Evolutionary conservation across 768 basidiomycete genomes (phyloP).

Genomic region (Clavaria fumosa): DNA sequence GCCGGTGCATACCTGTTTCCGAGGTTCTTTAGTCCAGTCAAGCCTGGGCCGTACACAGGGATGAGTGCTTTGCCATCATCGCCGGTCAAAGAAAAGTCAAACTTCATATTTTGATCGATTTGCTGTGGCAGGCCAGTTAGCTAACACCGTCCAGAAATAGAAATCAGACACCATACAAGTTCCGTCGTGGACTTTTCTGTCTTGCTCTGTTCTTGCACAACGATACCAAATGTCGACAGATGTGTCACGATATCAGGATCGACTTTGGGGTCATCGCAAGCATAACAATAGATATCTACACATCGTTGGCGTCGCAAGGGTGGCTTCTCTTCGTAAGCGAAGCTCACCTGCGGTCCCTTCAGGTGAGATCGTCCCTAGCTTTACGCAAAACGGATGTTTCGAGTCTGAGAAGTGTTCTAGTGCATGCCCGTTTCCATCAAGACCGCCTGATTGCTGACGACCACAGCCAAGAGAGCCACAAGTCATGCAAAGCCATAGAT

Average conservation of each 20-base stretch:
- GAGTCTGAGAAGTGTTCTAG: slow-evolving; percentile 60
- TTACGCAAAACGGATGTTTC: slow-evolving; percentile 72
- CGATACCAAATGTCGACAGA: slow-evolving; percentile 74
- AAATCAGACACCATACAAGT: slow-evolving; percentile 49
- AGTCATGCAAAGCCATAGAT: slow-evolving; percentile 89
- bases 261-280: slow-evolving; percentile 67
- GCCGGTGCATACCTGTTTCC: slow-evolving; percentile 51
- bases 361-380: slow-evolving; percentile 91
- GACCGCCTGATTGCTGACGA: slow-evolving; percentile 65
- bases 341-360: slow-evolving; percentile 76
- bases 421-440: slow-evolving; percentile 83
- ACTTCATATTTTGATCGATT: slow-evolving; percentile 92
- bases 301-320: background rate
- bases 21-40: slow-evolving; percentile 83
- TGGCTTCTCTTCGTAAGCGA: background rate
- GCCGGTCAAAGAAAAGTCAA: slow-evolving; percentile 82
- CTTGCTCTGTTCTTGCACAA: slow-evolving; percentile 66
- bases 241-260: slow-evolving; percentile 66
- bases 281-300: slow-evolving; percentile 85
- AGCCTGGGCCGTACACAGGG: slow-evolving; percentile 75
- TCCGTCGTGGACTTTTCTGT: slow-evolving; percentile 97
- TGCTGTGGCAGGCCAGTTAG: slow-evolving; percentile 33
- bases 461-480: slow-evolving; percentile 90
- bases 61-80: slow-evolving; percentile 80
- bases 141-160: too few relatives aligned